Conservation (phyloP, 208 protist genomes). For the Angomonas ambiguus region DNA sequence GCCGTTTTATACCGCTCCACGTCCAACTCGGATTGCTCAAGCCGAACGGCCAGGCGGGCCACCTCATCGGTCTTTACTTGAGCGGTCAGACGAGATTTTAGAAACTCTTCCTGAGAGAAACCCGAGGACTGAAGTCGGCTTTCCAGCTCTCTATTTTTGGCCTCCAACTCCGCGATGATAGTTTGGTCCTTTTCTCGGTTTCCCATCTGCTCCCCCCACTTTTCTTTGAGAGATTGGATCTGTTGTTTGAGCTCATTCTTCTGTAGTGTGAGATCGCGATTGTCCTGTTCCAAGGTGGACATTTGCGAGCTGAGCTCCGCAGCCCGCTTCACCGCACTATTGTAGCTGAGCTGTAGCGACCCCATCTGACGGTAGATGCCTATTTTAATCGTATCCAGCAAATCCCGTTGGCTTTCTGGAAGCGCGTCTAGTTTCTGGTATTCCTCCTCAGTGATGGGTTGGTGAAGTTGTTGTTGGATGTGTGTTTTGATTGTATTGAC, state of each 20-base stretch:
- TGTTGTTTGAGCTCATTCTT: conserved; percentile 47
- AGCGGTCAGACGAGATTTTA: conserved; percentile 70
- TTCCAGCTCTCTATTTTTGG: conserved; percentile 48
- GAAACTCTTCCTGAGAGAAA: conserved; percentile 80
- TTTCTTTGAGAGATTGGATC: conserved; percentile 30
- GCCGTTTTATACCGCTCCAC: conserved; percentile 62
- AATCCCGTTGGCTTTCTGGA: conserved; percentile 61
- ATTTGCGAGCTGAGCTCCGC: conserved; percentile 50
- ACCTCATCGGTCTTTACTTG: conserved; percentile 83
- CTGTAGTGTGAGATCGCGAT: conserved; percentile 44
- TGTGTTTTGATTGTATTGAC: conserved; percentile 77
- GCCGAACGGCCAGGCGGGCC: conserved; percentile 60
- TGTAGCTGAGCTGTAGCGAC: conserved; percentile 40
- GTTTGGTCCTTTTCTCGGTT: conserved; percentile 35
- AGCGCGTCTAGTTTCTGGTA: conserved; percentile 63
- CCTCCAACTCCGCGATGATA: conserved; percentile 65
- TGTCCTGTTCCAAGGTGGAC: conserved; percentile 41
- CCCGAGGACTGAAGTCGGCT: conserved; percentile 36
- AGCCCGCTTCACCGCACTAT: conserved; percentile 48
- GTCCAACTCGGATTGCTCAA: conserved; percentile 82
- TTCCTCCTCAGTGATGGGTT: conserved; percentile 73
- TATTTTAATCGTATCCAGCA: conserved; percentile 79
- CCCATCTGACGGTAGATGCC: conserved; percentile 78
- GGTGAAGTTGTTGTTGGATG: conserved; percentile 57
- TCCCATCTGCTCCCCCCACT: conserved; percentile 20